Conservation (phyloP, 805 yeast genomes). For the Saccharomycopsis sp. region DNA sequence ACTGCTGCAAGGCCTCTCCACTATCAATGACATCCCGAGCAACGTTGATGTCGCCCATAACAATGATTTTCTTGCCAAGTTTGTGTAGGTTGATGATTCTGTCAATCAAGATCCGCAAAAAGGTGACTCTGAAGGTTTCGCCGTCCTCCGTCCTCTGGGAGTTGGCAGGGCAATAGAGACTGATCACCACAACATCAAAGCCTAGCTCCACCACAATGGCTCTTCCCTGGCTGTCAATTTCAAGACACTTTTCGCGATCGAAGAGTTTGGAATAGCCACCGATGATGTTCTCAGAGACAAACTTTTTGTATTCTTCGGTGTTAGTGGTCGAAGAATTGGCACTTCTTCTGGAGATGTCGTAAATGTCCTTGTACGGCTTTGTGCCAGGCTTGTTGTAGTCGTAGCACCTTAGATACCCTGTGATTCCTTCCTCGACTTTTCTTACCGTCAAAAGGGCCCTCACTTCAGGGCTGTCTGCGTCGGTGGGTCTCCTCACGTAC, state of each 20-base stretch:
- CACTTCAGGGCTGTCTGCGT: conserved; percentile 15
- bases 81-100: conserved; percentile 52
- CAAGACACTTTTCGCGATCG: conserved; percentile 29
- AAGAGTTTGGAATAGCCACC: conserved; percentile 56
- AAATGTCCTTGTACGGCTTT: conserved; percentile 14
- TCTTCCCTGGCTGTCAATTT: conserved; percentile 80
- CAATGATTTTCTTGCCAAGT: conserved; percentile 60
- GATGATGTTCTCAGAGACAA: conserved; percentile 32
- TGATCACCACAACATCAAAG: conserved; percentile 51
- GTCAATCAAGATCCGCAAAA: conserved; percentile 50
- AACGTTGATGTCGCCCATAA: conserved; percentile 88
- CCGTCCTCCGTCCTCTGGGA: conserved; percentile 66
- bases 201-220: conserved; percentile 69
- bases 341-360: conserved; percentile 19
- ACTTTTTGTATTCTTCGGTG: conserved; percentile 22
- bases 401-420: conserved; percentile 47
- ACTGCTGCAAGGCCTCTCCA: conserved; percentile 57
- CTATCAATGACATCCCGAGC: conserved; percentile 74
- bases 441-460: conserved; percentile 42
- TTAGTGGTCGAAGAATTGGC: conserved; percentile 26
- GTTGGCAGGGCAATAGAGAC: conserved; percentile 88
- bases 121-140: conserved; percentile 49
- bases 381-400: conserved; percentile 5
- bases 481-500: conserved; percentile 50
- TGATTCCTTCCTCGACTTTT: conserved; percentile 86